Evolutionary conservation across 805 yeast species (phyloP), one percentile per base, ranked within the genome.

Genomic region (Saccharomycopsis fibuligera): DNA sequence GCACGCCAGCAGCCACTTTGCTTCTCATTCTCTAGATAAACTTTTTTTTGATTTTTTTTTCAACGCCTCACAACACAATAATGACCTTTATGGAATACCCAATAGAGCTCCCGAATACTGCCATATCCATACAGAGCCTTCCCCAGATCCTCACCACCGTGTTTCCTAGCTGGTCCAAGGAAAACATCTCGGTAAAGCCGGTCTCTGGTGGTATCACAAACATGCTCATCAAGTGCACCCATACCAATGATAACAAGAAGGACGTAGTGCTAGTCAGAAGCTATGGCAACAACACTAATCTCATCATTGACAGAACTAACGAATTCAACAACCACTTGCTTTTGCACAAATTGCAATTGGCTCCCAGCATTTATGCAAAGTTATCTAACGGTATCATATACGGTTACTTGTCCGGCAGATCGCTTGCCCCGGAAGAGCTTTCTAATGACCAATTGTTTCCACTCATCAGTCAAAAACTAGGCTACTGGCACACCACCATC

Each of bases 351-450:
- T 67, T 79, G 38, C 68, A 70, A 2, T 70, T 84, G 53, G 91
- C 91, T 0, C 87, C 93, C 1, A 72, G 81, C 0, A 72, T 84
- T 23, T 76, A 76, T 59, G 83, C 86, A 3, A 65, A 85, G 45
- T 82, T 85, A 57, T 75, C 78, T 30, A 84, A 84, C 61, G 93
- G 93, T 0, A 68, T 84, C 38, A 75, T 84, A 10, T 84, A 84
- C 58, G 89, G 86, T 4, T 84, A 68, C 57, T 68, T 82, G 8
- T 74, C 77, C 1, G 93, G 93, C 8, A 60, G 81, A 25, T 74
- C 90, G 0, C 66, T 82, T 31, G 68, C 72, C 4, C 75, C 80
- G 5, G 64, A 67, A 12, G 86, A 84, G 56, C 65, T 84, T 49
- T 65, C 74, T 27, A 56, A 70, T 40, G 69, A 69, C 3, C 54